These are phyloP conservation scores for Fonticula alba DNA, from an alignment of 78 protist species.

Conservation along the genomic window DNA sequence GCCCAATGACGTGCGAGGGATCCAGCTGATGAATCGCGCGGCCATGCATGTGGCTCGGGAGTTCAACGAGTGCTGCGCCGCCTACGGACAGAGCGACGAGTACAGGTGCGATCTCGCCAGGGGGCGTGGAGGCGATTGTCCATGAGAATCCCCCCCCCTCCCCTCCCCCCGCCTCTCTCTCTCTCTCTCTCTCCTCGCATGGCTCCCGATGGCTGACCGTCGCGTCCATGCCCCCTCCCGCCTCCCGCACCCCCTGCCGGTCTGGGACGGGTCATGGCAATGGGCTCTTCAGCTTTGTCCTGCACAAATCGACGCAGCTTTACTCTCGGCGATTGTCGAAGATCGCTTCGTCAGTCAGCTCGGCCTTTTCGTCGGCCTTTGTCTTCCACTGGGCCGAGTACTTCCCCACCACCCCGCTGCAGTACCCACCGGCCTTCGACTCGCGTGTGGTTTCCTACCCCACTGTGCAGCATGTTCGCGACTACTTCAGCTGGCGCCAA, in stretches of 20 bases:
- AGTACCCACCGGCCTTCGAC: slow-evolving; percentile 66
- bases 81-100: slow-evolving; percentile 75
- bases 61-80: slow-evolving; percentile 35
- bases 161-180: background rate
- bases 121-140: background rate
- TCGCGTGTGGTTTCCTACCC: slow-evolving; percentile 72
- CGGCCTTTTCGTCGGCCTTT: slow-evolving; percentile 38
- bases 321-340: slow-evolving; percentile 2
- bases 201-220: slow-evolving; percentile 3
- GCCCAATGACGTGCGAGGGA: slow-evolving; percentile 55
- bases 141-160: background rate
- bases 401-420: slow-evolving; percentile 27
- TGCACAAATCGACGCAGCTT: background rate
- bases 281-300: background rate
- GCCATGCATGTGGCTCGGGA: slow-evolving; percentile 45
- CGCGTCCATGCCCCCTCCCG: background rate
- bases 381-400: slow-evolving; percentile 32
- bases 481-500: slow-evolving; percentile 57
- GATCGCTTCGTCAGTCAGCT: slow-evolving; percentile 29
- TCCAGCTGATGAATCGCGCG: slow-evolving; percentile 43
- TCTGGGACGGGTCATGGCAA: background rate
- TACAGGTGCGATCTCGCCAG: slow-evolving; percentile 17
- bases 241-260: background rate
- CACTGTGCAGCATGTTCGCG: slow-evolving; percentile 34
- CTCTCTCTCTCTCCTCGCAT: slow-evolving; percentile 9